Percentiles rank a stretch among this genome's conserved stretches.
phyloP scores from a whole-genome alignment of 2,329 filamentous ascomycete genomes.

The Monosporascus ibericus region DNA sequence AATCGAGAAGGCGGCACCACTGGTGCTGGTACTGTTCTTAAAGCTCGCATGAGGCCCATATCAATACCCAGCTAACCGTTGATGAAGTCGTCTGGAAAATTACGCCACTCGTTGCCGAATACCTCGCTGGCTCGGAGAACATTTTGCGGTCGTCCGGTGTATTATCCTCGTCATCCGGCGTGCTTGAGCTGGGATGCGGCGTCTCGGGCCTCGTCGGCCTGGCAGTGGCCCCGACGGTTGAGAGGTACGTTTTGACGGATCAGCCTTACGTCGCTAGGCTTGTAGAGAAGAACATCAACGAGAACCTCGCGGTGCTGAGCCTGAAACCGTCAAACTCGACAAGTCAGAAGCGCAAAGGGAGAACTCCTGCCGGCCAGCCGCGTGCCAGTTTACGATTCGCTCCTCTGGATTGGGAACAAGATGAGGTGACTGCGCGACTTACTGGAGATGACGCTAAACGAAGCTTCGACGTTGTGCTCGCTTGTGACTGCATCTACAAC shows the following conservation, averaged over 20 bases:
- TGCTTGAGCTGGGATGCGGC: constrained; percentile 85
- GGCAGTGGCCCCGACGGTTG: constrained; percentile 54
- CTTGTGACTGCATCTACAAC: constrained; percentile 95
- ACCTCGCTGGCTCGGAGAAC: constrained; percentile 62
- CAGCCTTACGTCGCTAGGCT: constrained; percentile 77
- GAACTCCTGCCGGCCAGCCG: neutral
- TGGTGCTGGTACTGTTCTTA: constrained; percentile 36
- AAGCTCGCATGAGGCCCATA: neutral
- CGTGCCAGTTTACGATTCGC: constrained; percentile 45
- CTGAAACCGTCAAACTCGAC: constrained; percentile 4
- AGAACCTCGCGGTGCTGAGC: constrained; percentile 41
- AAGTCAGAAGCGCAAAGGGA: constrained; percentile 7
- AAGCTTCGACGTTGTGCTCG: constrained; percentile 68
- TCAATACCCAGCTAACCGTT: neutral
- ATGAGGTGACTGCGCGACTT: constrained; percentile 42
- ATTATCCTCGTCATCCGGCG: constrained; percentile 47
- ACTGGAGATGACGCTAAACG: constrained; percentile 26
- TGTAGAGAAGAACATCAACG: constrained; percentile 67
- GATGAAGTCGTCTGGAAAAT: constrained; percentile 79
- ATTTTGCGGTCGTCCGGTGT: constrained; percentile 52
- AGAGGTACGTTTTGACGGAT: constrained; percentile 74
- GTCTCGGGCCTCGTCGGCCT: constrained; percentile 76
- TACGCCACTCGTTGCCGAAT: constrained; percentile 74
- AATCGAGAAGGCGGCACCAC: constrained; percentile 38
- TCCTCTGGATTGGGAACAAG: constrained; percentile 78